A percentile compares a stretch with the other conserved stretches of the same genome.
Evolutionary conservation across 352 stramenopile species (phyloP).

Genomic region (Pythium sukuiense): DNA sequence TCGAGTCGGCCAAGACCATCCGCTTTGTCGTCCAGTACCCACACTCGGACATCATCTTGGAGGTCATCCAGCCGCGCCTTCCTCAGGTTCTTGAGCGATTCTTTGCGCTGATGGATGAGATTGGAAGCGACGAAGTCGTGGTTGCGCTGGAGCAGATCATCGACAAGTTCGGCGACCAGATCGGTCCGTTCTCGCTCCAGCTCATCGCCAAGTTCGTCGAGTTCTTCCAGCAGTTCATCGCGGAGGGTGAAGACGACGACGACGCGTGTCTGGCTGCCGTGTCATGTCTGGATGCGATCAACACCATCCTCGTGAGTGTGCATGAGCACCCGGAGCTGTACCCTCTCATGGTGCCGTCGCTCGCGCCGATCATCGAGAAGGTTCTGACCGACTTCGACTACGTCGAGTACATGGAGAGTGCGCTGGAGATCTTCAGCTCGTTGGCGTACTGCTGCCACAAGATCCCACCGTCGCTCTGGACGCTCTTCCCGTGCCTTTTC

Average conservation of each 20-base stretch:
- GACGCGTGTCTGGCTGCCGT: constrained; percentile 96
- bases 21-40: constrained; percentile 87
- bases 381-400: constrained; percentile 96
- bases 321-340: constrained; percentile 84
- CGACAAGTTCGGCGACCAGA: constrained; percentile 96
- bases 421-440: constrained; percentile 95
- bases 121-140: constrained; percentile 98
- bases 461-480: constrained; percentile 93
- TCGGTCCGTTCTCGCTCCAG: constrained; percentile 91
- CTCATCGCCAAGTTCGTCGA: constrained; percentile 94
- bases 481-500: constrained; percentile 96
- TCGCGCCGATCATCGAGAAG: constrained; percentile 94
- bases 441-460: constrained; percentile 94
- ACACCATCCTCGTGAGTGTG: constrained; percentile 84
- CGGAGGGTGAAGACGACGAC: constrained; percentile 92
- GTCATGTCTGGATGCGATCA: constrained; percentile 84
- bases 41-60: constrained; percentile 77
- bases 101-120: constrained; percentile 98
- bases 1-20: constrained; percentile 93
- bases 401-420: constrained; percentile 97
- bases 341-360: constrained; percentile 91
- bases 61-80: constrained; percentile 90
- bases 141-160: constrained; percentile 95
- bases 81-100: constrained; percentile 97
- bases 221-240: constrained; percentile 95